These are phyloP conservation scores for Corymbia maculata DNA, from an alignment of 345 rosid genomes.

Conservation along the genomic window DNA sequence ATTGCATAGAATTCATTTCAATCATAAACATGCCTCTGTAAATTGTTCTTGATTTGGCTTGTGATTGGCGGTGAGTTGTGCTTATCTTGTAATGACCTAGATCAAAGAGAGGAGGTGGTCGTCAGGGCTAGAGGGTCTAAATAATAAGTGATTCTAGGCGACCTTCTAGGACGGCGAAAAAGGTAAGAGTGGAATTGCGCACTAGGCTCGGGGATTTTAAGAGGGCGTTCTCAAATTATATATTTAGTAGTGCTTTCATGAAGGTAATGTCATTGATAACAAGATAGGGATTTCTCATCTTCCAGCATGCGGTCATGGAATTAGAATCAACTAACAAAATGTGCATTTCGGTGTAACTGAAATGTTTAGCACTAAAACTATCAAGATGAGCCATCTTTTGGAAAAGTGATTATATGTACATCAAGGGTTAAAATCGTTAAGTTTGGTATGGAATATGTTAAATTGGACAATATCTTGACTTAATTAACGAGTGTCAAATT, in stretches of 20 bases:
- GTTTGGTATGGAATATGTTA: neutral
- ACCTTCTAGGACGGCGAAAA: rapidly evolving
- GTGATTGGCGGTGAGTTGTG: neutral
- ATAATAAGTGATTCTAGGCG: no score
- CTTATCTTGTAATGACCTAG: neutral
- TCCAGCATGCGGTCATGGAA: neutral
- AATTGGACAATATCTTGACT: no score
- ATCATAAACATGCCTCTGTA: neutral
- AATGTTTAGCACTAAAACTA: neutral
- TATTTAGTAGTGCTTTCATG: neutral
- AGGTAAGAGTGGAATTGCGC: neutral
- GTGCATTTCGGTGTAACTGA: rapidly evolving
- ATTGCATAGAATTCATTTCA: neutral
- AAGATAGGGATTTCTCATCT: neutral
- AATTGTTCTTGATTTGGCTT: neutral
- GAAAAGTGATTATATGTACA: neutral
- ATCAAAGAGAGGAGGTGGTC: rapidly evolving
- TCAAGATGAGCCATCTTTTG: rapidly evolving
- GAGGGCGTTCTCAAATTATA: neutral
- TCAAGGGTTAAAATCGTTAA: neutral
- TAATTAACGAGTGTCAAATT: no score
- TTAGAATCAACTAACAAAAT: neutral
- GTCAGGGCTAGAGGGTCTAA: neutral
- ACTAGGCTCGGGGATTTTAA: no score
- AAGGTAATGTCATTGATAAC: neutral